Evolutionary conservation across 2,329 filamentous ascomycete genomes (phyloP), one percentile per base, ranked within the genome.

Genomic region (Nemania sp.): DNA sequence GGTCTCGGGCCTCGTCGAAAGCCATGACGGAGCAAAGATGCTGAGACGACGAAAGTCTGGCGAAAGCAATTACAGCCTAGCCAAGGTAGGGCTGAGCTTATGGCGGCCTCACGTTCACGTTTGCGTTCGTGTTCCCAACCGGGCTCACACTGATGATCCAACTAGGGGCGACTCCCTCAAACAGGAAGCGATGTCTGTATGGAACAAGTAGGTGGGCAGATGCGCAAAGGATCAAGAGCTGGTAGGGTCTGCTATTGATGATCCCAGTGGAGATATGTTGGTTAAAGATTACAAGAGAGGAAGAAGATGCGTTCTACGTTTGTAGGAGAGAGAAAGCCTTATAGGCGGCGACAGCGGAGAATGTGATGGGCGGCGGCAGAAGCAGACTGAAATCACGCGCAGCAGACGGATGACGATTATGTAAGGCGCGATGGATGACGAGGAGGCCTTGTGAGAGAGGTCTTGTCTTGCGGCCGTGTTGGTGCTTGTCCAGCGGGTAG

Each of bases 1-100:
- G 61, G 62, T 78, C 76, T 52, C 75, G 74, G 42, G 62, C 55
- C 36, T 64, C 61, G 34, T 68, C 63, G 51, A 65, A 66, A 55
- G 66, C 62, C 68, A 69, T 69, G 52, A 15, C 23, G 22, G 11
- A 33, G 17, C 17, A 7, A n/a, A 23, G 30, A 15, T 15, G 42
- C 57, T 2, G 22, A 22, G 30, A 24, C 24, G 26, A 23, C 24
- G 26, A 23, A 28, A 28, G 28, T 22, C 8, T 33, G 6, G 7
- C 3, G 36, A 19, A 15, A 24, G 9, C 20, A 20, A 36, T 36
- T 22, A 36, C 8, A 20, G 14, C 4, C 12, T 44, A 8, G 11
- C 3, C 19, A 24, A 30, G 15, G 26, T 52, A 34, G 7, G 17
- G 20, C 24, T 31, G 22, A 8, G 17, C 17, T 47, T 33, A 12